Evolutionary conservation across 192 early-diverging fungal genomes (phyloP).

Genomic region (Mortierella hygrophila): DNA sequence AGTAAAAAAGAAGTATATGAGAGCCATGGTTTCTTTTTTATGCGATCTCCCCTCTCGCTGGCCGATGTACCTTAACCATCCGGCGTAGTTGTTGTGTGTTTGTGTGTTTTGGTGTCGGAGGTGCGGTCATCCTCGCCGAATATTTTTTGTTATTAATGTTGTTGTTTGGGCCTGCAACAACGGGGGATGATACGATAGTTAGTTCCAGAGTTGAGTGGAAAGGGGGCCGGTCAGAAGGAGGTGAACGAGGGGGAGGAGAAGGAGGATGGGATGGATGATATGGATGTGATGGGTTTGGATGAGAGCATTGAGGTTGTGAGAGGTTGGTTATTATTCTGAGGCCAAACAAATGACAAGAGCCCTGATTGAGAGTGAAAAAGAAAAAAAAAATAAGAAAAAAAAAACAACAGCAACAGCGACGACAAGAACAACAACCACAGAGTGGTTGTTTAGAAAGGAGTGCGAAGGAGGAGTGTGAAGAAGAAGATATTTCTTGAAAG

Average conservation of each 20-base stretch:
- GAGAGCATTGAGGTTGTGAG: not conserved
- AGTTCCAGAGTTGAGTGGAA: not conserved
- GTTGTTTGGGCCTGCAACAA: not conserved
- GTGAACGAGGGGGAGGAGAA: not conserved
- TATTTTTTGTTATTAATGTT: not conserved
- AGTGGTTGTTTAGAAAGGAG: not conserved
- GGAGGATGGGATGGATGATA: not conserved
- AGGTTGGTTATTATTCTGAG: not conserved
- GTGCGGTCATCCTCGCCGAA: not conserved
- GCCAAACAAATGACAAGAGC: conserved; percentile 7
- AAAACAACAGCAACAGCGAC: not conserved
- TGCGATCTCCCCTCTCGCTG: not conserved
- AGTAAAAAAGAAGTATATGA: not conserved
- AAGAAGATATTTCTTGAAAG: not conserved
- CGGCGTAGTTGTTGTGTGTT: not conserved
- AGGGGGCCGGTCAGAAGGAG: not conserved
- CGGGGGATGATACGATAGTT: not conserved
- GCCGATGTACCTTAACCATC: not conserved
- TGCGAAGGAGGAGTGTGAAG: not conserved
- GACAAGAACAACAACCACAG: not conserved
- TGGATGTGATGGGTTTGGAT: not conserved
- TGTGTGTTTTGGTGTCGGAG: not conserved
- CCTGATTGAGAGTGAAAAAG: conserved; percentile 1
- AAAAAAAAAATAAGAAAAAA: not conserved
- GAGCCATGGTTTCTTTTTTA: not conserved